Evolutionary conservation across 768 basidiomycete genomes (phyloP).

Genomic region (Cyclocybe cylindracea): DNA sequence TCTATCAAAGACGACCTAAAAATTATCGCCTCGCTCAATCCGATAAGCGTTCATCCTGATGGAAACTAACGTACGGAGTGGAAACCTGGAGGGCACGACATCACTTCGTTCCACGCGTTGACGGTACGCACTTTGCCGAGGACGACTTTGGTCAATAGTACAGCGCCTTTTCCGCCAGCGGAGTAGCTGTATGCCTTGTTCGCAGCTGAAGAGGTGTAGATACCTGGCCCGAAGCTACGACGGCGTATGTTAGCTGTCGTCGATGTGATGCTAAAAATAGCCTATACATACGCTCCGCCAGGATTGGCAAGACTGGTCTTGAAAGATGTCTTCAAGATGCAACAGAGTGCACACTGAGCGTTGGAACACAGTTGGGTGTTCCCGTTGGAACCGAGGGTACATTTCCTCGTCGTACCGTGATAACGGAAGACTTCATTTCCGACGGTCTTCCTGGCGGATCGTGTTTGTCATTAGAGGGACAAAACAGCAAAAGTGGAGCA

Average conservation of each 20-base stretch:
- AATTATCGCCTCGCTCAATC: neutral
- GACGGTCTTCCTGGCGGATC: neutral
- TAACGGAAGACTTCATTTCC: constrained; percentile 14
- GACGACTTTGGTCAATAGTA: constrained; percentile 13
- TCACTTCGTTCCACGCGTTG: constrained; percentile 6
- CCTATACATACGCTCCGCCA: constrained; percentile 7
- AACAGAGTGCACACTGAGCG: constrained; percentile 9
- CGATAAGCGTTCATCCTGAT: neutral
- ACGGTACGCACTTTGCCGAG: constrained; percentile 11
- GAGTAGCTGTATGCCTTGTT: constrained; percentile 16
- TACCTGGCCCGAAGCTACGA: constrained; percentile 15
- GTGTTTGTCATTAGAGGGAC: neutral
- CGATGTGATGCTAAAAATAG: neutral
- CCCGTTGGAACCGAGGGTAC: constrained; percentile 6
- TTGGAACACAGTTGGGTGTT: constrained; percentile 7
- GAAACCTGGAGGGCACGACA: constrained; percentile 8
- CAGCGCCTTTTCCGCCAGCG: constrained; percentile 6
- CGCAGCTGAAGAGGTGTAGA: constrained; percentile 15
- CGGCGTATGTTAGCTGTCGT: neutral
- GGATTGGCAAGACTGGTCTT: constrained; percentile 8
- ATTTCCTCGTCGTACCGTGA: constrained; percentile 14
- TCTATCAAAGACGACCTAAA: constrained; percentile 15
- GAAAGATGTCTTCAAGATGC: constrained; percentile 16
- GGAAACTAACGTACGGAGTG: constrained; percentile 10
- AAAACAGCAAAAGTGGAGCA: neutral